Evolutionary conservation across 2,329 filamentous ascomycete species (phyloP).

Genomic region (Aspergillus udagawae): DNA sequence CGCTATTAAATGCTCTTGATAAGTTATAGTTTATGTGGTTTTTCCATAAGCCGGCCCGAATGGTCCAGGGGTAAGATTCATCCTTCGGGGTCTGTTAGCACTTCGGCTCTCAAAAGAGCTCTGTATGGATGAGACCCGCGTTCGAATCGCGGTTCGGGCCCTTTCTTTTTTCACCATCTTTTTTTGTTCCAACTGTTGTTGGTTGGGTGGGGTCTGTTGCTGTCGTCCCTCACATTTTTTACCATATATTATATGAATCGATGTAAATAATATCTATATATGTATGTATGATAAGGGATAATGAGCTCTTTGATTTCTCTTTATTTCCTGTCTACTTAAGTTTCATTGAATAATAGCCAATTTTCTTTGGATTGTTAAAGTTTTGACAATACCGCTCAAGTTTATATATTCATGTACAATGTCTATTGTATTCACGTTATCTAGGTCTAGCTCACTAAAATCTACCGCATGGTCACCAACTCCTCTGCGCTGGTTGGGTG

Average conservation of each 20-base stretch:
- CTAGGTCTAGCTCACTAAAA: not conserved
- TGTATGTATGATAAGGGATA: too few species aligned
- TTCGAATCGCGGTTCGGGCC: not conserved
- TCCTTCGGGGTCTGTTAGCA: not conserved
- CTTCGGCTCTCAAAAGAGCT: not conserved
- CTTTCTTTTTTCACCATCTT: not conserved
- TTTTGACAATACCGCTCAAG: not conserved
- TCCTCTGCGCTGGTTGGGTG: conserved; percentile 75
- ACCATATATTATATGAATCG: too few species aligned
- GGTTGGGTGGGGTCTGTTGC: too few species aligned
- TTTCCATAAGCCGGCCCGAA: too few species aligned
- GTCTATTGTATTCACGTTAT: not conserved
- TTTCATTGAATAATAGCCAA: too few species aligned
- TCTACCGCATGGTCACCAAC: conserved; percentile 57
- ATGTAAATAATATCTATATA: too few species aligned
- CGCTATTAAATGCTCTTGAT: too few species aligned
- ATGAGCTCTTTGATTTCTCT: not conserved
- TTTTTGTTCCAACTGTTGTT: too few species aligned
- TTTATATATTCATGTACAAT: not conserved
- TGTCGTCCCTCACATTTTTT: not conserved
- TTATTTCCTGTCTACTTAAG: conserved; percentile 7
- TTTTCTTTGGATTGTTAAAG: too few species aligned
- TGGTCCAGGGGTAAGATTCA: not conserved
- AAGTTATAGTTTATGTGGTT: too few species aligned
- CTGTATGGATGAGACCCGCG: not conserved